Evolutionary conservation across 164 flowering plant genomes (phyloP).

Genomic region (Cinnamomum micranthum): DNA sequence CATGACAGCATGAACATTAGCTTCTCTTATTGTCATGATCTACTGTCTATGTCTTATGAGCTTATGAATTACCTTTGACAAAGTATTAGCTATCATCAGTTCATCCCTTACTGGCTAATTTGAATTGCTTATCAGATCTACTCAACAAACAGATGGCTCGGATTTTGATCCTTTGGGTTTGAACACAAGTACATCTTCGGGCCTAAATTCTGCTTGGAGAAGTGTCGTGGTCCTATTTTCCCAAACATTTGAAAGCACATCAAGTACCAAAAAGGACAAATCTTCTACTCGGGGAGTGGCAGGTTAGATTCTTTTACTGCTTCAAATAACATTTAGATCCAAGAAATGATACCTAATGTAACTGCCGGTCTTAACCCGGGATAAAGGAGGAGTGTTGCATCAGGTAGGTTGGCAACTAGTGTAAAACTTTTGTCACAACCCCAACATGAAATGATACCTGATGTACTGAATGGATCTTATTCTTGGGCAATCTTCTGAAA

Average conservation of each 20-base stretch:
- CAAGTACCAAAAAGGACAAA: constrained; percentile 64
- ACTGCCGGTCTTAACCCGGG: neutral
- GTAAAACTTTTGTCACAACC: too few species aligned
- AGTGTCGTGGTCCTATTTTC: constrained; percentile 37
- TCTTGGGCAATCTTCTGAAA: too few species aligned
- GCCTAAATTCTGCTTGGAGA: constrained; percentile 47
- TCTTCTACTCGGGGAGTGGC: constrained; percentile 74
- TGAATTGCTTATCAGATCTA: constrained; percentile 33
- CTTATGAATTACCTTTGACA: neutral
- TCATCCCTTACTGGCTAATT: constrained; percentile 3
- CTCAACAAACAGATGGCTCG: constrained; percentile 26
- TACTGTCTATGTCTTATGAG: neutral
- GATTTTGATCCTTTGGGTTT: constrained; percentile 89
- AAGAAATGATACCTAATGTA: neutral
- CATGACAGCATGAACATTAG: too few species aligned
- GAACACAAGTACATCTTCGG: constrained; percentile 37
- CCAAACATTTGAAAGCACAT: constrained; percentile 54
- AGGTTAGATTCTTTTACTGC: constrained; percentile 39
- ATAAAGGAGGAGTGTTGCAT: too few species aligned
- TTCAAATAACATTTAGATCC: neutral
- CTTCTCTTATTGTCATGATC: neutral
- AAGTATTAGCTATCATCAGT: neutral
- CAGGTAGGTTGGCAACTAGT: too few species aligned
- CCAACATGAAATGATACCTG: too few species aligned
- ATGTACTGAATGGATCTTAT: too few species aligned